Evolutionary conservation across 164 flowering plant genomes (phyloP).

Genomic region (Chimonanthus praecox): DNA sequence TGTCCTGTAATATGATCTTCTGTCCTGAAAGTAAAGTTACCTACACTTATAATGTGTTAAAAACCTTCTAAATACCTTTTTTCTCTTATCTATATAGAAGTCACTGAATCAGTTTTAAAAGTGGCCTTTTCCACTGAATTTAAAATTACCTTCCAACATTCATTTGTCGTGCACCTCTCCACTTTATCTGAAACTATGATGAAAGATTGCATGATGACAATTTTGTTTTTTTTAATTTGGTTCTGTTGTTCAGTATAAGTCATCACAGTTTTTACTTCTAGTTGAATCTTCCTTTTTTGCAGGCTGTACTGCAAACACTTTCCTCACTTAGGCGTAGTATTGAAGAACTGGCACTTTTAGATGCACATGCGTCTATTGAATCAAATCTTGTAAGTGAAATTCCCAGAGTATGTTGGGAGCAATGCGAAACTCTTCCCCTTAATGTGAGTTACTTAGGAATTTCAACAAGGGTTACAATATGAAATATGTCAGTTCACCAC

Average conservation of each 20-base stretch:
- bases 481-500: no score
- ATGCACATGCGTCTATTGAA: constrained; percentile 48
- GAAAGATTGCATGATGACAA: not conserved
- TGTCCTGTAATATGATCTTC: no score
- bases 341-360: constrained; percentile 57
- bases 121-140: not conserved
- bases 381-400: constrained; percentile 65
- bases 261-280: not conserved
- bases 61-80: no score
- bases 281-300: constrained; percentile 9
- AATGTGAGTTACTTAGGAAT: no score
- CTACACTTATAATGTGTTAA: no score
- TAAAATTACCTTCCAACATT: not conserved
- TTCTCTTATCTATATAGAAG: no score
- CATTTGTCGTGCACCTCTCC: not conserved
- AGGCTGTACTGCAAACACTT: constrained; percentile 59
- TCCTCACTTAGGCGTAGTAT: constrained; percentile 47
- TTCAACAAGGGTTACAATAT: no score
- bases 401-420: not conserved
- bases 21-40: no score
- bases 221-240: no score
- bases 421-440: no score
- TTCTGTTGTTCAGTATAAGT: not conserved
- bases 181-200: not conserved
- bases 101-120: not conserved